phyloP scores from a whole-genome alignment of 78 protist species.

The Dictyostelium purpureum region DNA sequence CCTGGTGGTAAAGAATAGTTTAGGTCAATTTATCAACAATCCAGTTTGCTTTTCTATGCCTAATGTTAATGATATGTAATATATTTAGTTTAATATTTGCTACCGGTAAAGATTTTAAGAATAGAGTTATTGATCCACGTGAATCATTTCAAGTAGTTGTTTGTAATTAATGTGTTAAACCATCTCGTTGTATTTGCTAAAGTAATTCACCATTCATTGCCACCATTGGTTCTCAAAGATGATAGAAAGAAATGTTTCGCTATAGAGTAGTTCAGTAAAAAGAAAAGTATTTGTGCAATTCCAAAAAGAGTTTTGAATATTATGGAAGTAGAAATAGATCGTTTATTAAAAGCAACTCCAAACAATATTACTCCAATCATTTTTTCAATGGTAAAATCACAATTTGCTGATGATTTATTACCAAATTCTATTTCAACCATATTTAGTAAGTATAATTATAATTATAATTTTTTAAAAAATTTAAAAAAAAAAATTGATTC shows the following conservation, averaged over 20 bases:
- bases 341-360: conserved; percentile 64
- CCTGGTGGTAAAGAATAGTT: too few relatives aligned
- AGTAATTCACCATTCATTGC: conserved; percentile 80
- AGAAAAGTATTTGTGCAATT: conserved; percentile 84
- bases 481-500: too few relatives aligned
- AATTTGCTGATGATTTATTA: conserved; percentile 68
- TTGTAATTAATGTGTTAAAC: conserved; percentile 94
- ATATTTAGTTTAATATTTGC: too few relatives aligned
- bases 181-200: conserved; percentile 87
- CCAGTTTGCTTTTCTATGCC: too few relatives aligned
- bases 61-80: too few relatives aligned
- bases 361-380: conserved; percentile 70
- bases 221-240: conserved; percentile 91
- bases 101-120: conserved; percentile 92
- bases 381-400: conserved; percentile 37
- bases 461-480: too few relatives aligned
- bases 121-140: conserved; percentile 92
- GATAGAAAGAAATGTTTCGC: conserved; percentile 86
- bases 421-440: conserved; percentile 32
- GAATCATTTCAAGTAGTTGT: conserved; percentile 60
- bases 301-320: conserved; percentile 92
- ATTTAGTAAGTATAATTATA: too few relatives aligned
- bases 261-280: conserved; percentile 54
- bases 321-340: conserved; percentile 75
- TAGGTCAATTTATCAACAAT: too few relatives aligned